Evolutionary conservation across 768 basidiomycete genomes (phyloP), one percentile per base, ranked within the genome.

Genomic region (Lactifluus piperatus): DNA sequence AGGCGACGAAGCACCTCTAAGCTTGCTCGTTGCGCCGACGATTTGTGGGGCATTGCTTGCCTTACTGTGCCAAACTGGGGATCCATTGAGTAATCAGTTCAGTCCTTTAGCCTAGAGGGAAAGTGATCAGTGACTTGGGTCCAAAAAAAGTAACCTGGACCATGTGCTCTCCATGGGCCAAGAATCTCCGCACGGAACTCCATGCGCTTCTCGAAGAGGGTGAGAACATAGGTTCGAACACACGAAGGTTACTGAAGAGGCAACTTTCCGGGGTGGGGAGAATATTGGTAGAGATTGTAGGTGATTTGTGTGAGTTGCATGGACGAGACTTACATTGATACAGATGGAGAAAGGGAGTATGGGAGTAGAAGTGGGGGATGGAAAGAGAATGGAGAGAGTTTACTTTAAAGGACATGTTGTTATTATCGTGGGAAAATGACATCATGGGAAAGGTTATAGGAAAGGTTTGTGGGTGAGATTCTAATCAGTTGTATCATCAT

Each of bases 1-100:
- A n/a, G 74, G 69, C 27, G 77, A 79, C 36, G 76, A 81, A 29
- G 79, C 79, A 58, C 71, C 78, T 2, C 70, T 85, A 26, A 79
- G 79, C 10, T 63, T 84, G 46, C 63, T 83, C 29, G 69, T 78
- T 10, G 74, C 75, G 49, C 76, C 81, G 9, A 68, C 71, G 16
- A 68, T 88, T 54, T 86, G 81, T 60, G 62, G 66, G 32, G 83
- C 79, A 11, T 64, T 88, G 54, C 56, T 68, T 2, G 71, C 67
- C 48, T 64, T 86, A 16, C 56, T 76, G 27, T 51, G 50, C 3
- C 36, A 58, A 34, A 50, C 56, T 5, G 41, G 34, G 30, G 43
- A 20, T 24, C 47, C 30, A 54, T 51, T 64, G 22, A 49, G 64
- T 64, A 57, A 59, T 51, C n/a, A 24, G 20, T 48, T 58, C n/a